A percentile compares a stretch with the other conserved stretches of the same genome.
Evolutionary conservation across 1,139 yeast genomes (phyloP).

Genomic region (Trichomonascaceae sp.): DNA sequence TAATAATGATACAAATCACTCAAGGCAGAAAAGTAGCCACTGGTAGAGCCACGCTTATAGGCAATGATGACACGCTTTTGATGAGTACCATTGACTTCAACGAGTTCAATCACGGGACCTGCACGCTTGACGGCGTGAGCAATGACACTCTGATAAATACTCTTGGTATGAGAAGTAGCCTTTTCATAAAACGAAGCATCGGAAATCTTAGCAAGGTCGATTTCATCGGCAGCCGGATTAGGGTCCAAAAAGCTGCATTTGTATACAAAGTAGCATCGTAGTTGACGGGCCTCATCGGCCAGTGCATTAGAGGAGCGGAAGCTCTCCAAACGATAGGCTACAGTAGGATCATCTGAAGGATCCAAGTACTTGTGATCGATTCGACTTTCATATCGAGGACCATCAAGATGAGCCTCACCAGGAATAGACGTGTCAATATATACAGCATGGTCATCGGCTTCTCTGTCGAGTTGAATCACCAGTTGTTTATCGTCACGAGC

Average conservation of each 20-base stretch:
- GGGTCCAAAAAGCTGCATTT: constrained; percentile 55
- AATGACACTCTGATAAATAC: constrained; percentile 67
- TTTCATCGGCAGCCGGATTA: constrained; percentile 35
- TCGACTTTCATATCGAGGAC: constrained; percentile 42
- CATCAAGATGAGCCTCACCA: constrained; percentile 34
- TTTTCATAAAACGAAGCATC: constrained; percentile 75
- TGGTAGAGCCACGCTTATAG: constrained; percentile 75
- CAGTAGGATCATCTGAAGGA: constrained; percentile 40
- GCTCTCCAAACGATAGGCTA: constrained; percentile 71
- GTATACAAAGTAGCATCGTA: constrained; percentile 83
- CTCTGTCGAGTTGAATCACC: constrained; percentile 67
- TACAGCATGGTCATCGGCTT: constrained; percentile 81
- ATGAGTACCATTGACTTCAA: constrained; percentile 66
- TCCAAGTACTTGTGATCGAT: constrained; percentile 80
- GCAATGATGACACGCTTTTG: constrained; percentile 89
- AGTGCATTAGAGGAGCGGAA: constrained; percentile 68
- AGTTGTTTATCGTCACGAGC: constrained; percentile 52
- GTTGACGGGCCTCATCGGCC: constrained; percentile 37
- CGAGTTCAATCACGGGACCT: constrained; percentile 91
- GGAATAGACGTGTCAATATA: constrained; percentile 69
- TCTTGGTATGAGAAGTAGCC: constrained; percentile 74
- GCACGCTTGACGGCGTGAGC: constrained; percentile 64
- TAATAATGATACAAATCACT: constrained; percentile 86
- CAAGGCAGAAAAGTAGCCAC: constrained; percentile 83
- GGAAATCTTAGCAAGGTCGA: constrained; percentile 60